Evolutionary conservation across 441 rosid species (phyloP).

Genomic region (Corymbia calophylla): DNA sequence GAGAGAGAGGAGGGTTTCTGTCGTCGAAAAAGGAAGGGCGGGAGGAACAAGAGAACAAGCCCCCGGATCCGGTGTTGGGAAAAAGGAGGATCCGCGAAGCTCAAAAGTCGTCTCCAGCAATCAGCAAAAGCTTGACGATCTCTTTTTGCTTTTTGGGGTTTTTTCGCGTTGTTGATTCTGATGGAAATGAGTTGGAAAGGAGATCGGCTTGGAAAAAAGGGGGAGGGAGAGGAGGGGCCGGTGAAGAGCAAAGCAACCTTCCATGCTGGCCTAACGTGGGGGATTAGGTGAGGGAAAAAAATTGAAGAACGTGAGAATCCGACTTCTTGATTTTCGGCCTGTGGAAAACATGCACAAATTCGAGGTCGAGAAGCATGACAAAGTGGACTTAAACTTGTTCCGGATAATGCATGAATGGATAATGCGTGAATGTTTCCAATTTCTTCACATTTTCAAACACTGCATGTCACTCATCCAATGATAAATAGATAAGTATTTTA

Average conservation of each 20-base stretch:
- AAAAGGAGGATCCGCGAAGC: neutral
- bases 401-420: neutral
- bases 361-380: neutral
- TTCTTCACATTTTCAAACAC: neutral
- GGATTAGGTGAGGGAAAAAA: neutral
- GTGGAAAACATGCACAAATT: neutral
- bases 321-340: neutral
- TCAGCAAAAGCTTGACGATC: neutral
- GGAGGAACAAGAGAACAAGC: neutral
- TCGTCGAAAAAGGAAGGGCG: neutral
- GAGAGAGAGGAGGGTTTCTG: neutral
- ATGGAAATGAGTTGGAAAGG: neutral
- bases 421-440: neutral
- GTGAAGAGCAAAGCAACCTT: neutral
- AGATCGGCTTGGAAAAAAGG: neutral
- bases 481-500: neutral
- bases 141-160: neutral
- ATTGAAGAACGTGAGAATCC: neutral
- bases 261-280: neutral
- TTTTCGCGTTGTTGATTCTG: neutral
- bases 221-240: neutral
- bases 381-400: neutral
- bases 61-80: neutral
- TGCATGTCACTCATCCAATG: fast-evolving
- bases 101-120: neutral